These are phyloP conservation scores for Fusarium nematophilum DNA, from an alignment of 2,329 filamentous ascomycete genomes.

Conservation along the genomic window DNA sequence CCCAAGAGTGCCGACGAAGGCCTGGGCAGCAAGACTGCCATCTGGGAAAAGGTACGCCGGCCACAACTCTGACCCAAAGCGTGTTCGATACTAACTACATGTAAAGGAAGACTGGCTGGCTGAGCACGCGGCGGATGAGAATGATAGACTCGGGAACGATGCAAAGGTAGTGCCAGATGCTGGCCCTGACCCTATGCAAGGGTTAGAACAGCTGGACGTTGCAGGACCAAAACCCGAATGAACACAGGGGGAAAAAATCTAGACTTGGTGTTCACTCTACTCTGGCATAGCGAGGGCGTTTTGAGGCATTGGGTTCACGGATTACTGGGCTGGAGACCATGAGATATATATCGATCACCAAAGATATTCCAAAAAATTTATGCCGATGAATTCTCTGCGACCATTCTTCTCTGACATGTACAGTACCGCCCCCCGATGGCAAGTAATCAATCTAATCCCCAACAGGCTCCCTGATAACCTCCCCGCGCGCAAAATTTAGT, in stretches of 20 bases:
- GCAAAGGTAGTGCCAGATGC: slow-evolving; percentile 55
- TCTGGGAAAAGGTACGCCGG: slow-evolving; percentile 91
- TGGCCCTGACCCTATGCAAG: slow-evolving; percentile 92
- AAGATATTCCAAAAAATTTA: slow-evolving; percentile 41
- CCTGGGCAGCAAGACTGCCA: slow-evolving; percentile 89
- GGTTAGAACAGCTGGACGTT: slow-evolving; percentile 90
- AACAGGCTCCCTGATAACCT: slow-evolving; percentile 19
- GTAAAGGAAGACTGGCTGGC: slow-evolving; percentile 90
- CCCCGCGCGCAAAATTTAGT: slow-evolving; percentile 38
- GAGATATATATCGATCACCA: slow-evolving; percentile 42
- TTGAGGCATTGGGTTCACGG: slow-evolving; percentile 40
- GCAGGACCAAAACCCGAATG: slow-evolving; percentile 84
- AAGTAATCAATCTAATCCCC: slow-evolving; percentile 34
- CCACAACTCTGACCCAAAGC: background rate
- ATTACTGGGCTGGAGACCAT: slow-evolving; percentile 31
- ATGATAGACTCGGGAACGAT: slow-evolving; percentile 61
- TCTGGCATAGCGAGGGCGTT: slow-evolving; percentile 62
- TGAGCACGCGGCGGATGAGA: slow-evolving; percentile 84
- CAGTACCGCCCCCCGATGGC: slow-evolving; percentile 32
- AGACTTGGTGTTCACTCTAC: slow-evolving; percentile 35
- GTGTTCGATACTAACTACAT: slow-evolving; percentile 9
- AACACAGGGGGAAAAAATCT: slow-evolving; percentile 53
- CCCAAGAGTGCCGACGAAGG: slow-evolving; percentile 91
- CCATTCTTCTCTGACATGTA: slow-evolving; percentile 42
- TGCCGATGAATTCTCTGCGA: slow-evolving; percentile 40